Percentiles rank a stretch among this genome's conserved stretches.
Evolutionary conservation across 108 stramenopile genomes (phyloP).

Genomic region (Pinguiococcus pyrenoidosus): DNA sequence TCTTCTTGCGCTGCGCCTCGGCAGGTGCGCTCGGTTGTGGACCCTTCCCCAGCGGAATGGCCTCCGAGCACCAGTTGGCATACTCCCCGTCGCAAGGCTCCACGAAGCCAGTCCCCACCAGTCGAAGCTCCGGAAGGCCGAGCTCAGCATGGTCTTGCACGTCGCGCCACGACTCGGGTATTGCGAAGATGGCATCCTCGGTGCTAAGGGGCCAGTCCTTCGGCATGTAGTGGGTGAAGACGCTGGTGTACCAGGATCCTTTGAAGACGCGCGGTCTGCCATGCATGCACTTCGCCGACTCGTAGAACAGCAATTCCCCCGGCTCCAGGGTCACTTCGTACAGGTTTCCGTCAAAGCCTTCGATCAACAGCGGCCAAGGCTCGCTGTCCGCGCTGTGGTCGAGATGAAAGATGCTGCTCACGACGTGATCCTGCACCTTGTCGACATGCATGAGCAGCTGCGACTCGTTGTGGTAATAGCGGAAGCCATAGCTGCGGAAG

Average conservation of each 20-base stretch:
- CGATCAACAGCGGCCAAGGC: constrained; percentile 14
- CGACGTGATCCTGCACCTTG: constrained; percentile 7
- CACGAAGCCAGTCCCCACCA: too few species aligned
- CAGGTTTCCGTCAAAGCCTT: constrained; percentile 2
- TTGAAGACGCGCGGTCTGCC: constrained; percentile 1
- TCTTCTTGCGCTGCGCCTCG: too few species aligned
- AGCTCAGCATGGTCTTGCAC: too few species aligned
- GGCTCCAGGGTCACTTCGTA: background rate
- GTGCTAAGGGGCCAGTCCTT: background rate
- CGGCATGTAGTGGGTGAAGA: constrained; percentile 7
- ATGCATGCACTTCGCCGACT: constrained; percentile 14
- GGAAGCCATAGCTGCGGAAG: constrained; percentile 10
- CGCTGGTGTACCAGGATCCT: constrained; percentile 5
- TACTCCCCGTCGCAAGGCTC: too few species aligned
- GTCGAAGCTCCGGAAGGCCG: too few species aligned
- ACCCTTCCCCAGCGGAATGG: too few species aligned
- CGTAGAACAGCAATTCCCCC: constrained; percentile 18
- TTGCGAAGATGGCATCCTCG: background rate
- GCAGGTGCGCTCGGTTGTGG: too few species aligned
- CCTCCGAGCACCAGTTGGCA: too few species aligned
- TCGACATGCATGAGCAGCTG: constrained; percentile 11
- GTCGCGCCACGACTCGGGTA: too few species aligned
- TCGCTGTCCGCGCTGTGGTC: constrained; percentile 4
- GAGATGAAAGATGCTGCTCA: constrained; percentile 5
- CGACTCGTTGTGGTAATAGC: constrained; percentile 2